Evolutionary conservation across 371 early-diverging fungal genomes (phyloP).

Genomic region (Smittium culicis): DNA sequence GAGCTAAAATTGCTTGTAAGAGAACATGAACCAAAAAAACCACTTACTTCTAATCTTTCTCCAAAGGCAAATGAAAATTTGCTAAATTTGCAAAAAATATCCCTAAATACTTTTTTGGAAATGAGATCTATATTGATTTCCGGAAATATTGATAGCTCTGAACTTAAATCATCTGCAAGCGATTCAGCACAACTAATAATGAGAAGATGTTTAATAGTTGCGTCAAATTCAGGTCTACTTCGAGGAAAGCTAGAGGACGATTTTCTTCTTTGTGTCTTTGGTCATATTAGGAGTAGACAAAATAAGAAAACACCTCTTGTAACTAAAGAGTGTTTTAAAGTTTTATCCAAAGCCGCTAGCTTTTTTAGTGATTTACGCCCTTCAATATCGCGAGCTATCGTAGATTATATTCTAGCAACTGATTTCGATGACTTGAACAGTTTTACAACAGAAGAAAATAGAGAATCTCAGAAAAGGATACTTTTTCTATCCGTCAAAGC

Average conservation of each 20-base stretch:
- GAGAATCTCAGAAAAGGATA: background rate
- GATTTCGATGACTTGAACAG: too few species aligned
- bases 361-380: slow-evolving; percentile 20
- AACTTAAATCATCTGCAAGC: slow-evolving; percentile 5
- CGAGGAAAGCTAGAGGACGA: slow-evolving; percentile 17
- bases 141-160: slow-evolving; percentile 8
- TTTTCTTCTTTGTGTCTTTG: slow-evolving; percentile 18
- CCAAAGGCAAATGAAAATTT: background rate
- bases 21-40: too few species aligned
- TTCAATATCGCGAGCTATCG: slow-evolving; percentile 9
- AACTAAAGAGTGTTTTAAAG: slow-evolving; percentile 23
- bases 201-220: slow-evolving; percentile 19
- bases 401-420: slow-evolving; percentile 18
- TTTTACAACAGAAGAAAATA: slow-evolving; percentile 6
- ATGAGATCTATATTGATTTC: background rate
- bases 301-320: slow-evolving; percentile 15
- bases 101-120: slow-evolving; percentile 2
- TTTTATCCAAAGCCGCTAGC: slow-evolving; percentile 16
- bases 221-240: slow-evolving; percentile 21
- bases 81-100: background rate
- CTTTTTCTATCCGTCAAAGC: background rate
- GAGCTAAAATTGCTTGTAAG: background rate
- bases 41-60: background rate
- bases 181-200: slow-evolving; percentile 15
- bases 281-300: slow-evolving; percentile 17